Evolutionary conservation across 2,329 filamentous ascomycete genomes (phyloP).

Genomic region (Chaetothyriales sp.): DNA sequence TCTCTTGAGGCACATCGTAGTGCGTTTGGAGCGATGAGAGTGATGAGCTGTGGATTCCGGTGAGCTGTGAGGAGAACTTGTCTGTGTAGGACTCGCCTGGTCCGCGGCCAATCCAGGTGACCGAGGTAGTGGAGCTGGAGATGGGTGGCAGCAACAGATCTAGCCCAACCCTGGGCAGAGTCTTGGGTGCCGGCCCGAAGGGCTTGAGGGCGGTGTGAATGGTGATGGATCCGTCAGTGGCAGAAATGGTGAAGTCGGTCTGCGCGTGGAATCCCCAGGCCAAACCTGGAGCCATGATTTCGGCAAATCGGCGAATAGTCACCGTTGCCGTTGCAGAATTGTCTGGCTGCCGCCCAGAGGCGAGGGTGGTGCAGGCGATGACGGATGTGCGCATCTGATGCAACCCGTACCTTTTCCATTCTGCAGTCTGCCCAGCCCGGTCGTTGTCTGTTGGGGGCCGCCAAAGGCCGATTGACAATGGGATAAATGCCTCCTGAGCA

Average conservation of each 20-base stretch:
- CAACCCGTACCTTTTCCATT: too few relatives aligned
- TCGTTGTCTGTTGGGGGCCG: too few relatives aligned
- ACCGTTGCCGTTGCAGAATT: slow-evolving; percentile 45
- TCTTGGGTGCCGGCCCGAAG: slow-evolving; percentile 1
- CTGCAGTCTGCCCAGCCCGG: too few relatives aligned
- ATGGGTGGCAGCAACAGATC: slow-evolving; percentile 36
- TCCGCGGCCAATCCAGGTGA: slow-evolving; percentile 49
- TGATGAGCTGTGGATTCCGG: slow-evolving; percentile 36
- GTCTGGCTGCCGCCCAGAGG: not conserved
- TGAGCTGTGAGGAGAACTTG: slow-evolving; percentile 43
- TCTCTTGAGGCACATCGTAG: slow-evolving; percentile 56
- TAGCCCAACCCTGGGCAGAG: slow-evolving; percentile 46
- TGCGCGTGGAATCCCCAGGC: slow-evolving; percentile 41
- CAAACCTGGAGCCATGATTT: slow-evolving; percentile 31
- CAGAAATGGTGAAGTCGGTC: not conserved
- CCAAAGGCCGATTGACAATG: too few relatives aligned
- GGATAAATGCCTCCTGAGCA: too few relatives aligned
- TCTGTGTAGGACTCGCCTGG: slow-evolving; percentile 53
- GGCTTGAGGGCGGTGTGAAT: too few relatives aligned
- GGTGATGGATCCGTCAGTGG: too few relatives aligned
- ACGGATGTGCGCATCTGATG: too few relatives aligned
- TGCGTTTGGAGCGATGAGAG: slow-evolving; percentile 36
- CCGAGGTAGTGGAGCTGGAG: slow-evolving; percentile 26
- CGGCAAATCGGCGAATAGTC: slow-evolving; percentile 16
- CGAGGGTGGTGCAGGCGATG: too few relatives aligned